Percentiles rank a stretch among this genome's conserved stretches.
These are phyloP conservation scores for Cyberlindnera euphorbiae DNA, from an alignment of 805 yeast species.

Conservation along the genomic window DNA sequence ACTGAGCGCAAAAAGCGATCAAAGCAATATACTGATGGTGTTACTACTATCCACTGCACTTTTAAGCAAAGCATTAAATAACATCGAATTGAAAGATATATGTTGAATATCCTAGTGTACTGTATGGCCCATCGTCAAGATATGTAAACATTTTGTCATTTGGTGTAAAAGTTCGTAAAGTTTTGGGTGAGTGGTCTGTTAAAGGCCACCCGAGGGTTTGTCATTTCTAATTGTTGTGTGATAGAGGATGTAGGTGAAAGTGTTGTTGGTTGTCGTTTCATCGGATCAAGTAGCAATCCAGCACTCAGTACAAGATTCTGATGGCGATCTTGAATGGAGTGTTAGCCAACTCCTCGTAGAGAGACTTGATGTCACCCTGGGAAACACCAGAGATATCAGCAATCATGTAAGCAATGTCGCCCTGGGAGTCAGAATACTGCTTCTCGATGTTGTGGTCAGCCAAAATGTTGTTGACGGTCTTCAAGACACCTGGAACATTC, in stretches of 20 bases:
- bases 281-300: too few species aligned
- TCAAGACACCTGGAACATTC: conserved; percentile 98
- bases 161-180: conserved; percentile 5
- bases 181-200: conserved; percentile 8
- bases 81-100: conserved; percentile 12
- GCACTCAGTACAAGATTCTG: conserved; percentile 73
- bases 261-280: too few species aligned
- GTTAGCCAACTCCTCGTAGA: conserved; percentile 79
- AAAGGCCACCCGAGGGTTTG: conserved; percentile 5
- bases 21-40: too few species aligned
- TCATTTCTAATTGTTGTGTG: conserved; percentile 3
- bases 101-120: conserved; percentile 17
- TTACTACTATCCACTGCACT: too few species aligned
- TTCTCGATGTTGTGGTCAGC: conserved; percentile 94
- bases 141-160: too few species aligned
- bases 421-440: conserved; percentile 96
- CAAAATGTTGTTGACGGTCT: conserved; percentile 93
- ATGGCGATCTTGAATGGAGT: conserved; percentile 90
- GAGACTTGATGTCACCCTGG: conserved; percentile 72
- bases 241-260: not conserved
- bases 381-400: conserved; percentile 91
- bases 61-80: not conserved
- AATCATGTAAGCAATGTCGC: conserved; percentile 95
- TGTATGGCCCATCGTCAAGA: conserved; percentile 10
- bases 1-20: too few species aligned